Conservation (phyloP, 345 rosid species). For the Syzygium jambos region DNA sequence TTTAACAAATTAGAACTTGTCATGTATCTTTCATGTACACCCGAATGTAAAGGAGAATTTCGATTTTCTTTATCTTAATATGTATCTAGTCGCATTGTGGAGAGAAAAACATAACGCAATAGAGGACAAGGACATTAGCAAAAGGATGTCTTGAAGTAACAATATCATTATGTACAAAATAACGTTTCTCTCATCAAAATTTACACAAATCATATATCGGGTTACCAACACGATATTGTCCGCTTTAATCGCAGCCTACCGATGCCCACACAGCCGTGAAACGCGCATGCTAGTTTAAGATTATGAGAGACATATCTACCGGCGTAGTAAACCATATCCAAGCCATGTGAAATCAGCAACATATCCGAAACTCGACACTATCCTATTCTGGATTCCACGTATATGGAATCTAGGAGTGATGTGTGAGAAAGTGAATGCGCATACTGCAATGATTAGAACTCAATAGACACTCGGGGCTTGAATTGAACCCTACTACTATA, state of each 20-base stretch:
- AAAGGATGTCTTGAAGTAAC: neutral
- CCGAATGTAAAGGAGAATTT: neutral
- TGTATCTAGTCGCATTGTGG: neutral
- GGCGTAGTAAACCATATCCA: neutral
- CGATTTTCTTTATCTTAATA: neutral
- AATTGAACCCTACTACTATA: neutral
- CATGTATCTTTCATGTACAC: neutral
- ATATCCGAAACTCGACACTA: neutral
- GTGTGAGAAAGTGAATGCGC: neutral
- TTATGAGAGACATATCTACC: neutral
- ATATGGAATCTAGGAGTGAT: neutral
- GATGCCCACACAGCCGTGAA: neutral
- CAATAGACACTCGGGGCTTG: neutral
- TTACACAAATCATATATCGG: neutral
- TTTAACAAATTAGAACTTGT: neutral
- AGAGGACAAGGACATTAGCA: neutral
- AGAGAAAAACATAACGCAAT: neutral
- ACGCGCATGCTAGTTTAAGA: neutral
- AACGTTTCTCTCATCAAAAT: neutral
- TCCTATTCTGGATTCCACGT: neutral
- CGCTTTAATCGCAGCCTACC: rapidly evolving
- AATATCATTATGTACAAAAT: neutral
- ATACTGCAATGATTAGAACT: neutral
- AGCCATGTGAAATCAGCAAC: neutral
- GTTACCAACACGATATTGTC: neutral